phyloP scores from a whole-genome alignment of 306 rosid species.

The Cucurbita moschata region DNA sequence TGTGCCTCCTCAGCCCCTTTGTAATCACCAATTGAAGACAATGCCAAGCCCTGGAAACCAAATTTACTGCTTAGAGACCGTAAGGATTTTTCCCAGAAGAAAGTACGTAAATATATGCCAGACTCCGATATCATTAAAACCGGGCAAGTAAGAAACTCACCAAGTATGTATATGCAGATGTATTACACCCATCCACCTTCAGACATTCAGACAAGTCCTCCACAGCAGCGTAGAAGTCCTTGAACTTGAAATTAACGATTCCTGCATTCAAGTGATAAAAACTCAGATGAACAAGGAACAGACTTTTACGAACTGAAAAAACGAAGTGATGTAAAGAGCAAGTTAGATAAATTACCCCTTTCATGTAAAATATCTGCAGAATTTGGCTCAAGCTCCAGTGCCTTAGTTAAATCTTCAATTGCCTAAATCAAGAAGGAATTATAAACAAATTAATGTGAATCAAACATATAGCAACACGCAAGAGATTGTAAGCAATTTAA shows the following conservation, averaged over 20 bases:
- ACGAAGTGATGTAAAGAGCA: neutral
- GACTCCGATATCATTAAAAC: slow-evolving; percentile 4
- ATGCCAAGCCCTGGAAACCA: slow-evolving; percentile 57
- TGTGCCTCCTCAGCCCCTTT: slow-evolving; percentile 76
- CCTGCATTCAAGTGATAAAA: slow-evolving; percentile 28
- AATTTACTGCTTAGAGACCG: slow-evolving; percentile 10
- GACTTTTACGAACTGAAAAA: neutral
- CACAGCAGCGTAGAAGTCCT: slow-evolving; percentile 58
- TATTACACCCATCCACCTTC: slow-evolving; percentile 52
- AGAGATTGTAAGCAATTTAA: neutral
- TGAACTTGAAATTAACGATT: slow-evolving; percentile 73
- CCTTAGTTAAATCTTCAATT: slow-evolving; percentile 75
- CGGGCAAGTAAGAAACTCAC: slow-evolving; percentile 27
- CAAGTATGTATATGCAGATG: slow-evolving; percentile 75
- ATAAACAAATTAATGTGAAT: neutral
- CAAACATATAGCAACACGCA: neutral
- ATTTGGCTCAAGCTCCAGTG: slow-evolving; percentile 72
- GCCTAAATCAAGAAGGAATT: slow-evolving; percentile 37
- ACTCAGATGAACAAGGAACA: neutral
- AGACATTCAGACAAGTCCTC: slow-evolving; percentile 65
- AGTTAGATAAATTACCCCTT: slow-evolving; percentile 48
- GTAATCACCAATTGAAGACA: slow-evolving; percentile 72
- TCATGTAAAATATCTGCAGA: slow-evolving; percentile 75
- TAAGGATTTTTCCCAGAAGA: slow-evolving; percentile 1
- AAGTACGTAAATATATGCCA: neutral